A percentile compares a stretch with the other conserved stretches of the same genome.
phyloP scores from a whole-genome alignment of 1,284 basidiomycete species.

The Ceratobasidium papillatum region DNA sequence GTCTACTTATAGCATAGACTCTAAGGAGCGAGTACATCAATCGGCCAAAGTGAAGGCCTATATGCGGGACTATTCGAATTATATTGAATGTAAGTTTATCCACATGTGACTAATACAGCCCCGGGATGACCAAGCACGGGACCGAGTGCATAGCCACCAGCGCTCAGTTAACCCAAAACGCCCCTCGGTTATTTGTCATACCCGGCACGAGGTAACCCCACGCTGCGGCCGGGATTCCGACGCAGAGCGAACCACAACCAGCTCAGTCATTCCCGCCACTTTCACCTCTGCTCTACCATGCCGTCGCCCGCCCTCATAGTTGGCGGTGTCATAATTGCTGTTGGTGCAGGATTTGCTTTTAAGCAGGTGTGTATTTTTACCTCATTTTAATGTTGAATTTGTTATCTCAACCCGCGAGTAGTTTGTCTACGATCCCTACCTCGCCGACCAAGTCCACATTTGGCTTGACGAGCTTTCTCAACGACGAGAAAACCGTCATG shows the following conservation, averaged over 20 bases:
- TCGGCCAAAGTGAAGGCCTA: too few relatives aligned
- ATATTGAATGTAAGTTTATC: too few relatives aligned
- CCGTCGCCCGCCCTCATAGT: slow-evolving; percentile 37
- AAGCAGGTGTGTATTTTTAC: slow-evolving; percentile 29
- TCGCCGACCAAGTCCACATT: slow-evolving; percentile 7
- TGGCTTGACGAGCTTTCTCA: slow-evolving; percentile 19
- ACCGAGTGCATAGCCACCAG: background rate
- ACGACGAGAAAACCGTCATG: slow-evolving; percentile 15
- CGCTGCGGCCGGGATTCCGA: slow-evolving; percentile 12
- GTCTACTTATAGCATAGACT: too few relatives aligned
- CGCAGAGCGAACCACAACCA: slow-evolving; percentile 29
- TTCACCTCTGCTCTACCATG: slow-evolving; percentile 18
- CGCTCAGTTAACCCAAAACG: slow-evolving; percentile 21
- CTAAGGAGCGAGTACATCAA: too few relatives aligned
- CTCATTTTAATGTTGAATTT: background rate
- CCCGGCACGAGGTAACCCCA: slow-evolving; percentile 25
- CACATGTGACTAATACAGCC: too few relatives aligned
- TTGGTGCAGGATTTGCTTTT: slow-evolving; percentile 36
- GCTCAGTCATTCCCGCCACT: background rate
- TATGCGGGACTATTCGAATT: too few relatives aligned
- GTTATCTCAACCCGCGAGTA: background rate
- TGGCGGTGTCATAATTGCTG: slow-evolving; percentile 37
- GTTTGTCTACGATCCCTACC: slow-evolving; percentile 39
- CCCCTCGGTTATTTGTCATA: slow-evolving; percentile 18
- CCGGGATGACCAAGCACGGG: too few relatives aligned